A percentile compares a stretch with the other conserved stretches of the same genome.
These are phyloP conservation scores for Phytophthora parvispora DNA, from an alignment of 352 stramenopile species.

Conservation along the genomic window DNA sequence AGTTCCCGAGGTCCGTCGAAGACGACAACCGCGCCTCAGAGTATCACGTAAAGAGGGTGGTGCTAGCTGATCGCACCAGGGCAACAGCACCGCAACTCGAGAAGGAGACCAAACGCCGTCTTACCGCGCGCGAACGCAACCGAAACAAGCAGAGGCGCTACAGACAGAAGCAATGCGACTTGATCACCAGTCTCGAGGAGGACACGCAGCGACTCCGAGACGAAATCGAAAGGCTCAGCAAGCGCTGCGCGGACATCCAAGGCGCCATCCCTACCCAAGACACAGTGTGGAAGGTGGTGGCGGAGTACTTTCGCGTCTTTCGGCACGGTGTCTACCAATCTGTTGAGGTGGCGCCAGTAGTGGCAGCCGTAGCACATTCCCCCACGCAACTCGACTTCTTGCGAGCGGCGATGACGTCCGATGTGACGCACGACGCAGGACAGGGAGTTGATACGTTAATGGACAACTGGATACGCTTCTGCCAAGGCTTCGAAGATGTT, in stretches of 20 bases:
- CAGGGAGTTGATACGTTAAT: not conserved
- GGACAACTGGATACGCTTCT: not conserved
- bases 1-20: not conserved
- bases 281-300: not conserved
- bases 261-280: not conserved
- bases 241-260: not conserved
- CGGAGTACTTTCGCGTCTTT: not conserved
- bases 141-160: not conserved
- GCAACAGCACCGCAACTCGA: not conserved
- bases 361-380: not conserved
- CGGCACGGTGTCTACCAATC: not conserved
- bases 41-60: not conserved
- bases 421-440: not conserved
- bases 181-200: not conserved
- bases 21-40: not conserved
- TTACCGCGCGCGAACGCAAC: not conserved
- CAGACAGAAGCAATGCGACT: not conserved
- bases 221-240: not conserved
- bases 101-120: not conserved
- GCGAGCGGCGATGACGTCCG: not conserved
- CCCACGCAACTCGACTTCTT: not conserved
- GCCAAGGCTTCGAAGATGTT: not conserved
- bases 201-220: not conserved
- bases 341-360: not conserved
- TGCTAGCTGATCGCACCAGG: not conserved